These are phyloP conservation scores for Colletotrichum somersetense DNA, from an alignment of 2,329 filamentous ascomycete genomes.

Conservation along the genomic window DNA sequence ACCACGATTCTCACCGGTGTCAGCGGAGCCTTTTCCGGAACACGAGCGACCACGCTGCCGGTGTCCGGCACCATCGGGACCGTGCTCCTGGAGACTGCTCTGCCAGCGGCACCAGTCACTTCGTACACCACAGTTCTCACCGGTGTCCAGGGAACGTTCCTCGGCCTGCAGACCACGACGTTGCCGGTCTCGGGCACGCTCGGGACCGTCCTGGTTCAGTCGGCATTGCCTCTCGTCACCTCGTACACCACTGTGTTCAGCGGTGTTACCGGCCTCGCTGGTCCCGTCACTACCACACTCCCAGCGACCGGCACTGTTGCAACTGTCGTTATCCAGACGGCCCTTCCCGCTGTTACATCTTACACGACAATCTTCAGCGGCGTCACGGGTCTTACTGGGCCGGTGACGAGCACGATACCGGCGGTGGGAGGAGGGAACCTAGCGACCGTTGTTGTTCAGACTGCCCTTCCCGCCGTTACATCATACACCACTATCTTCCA, in stretches of 20 bases:
- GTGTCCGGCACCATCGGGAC: conserved; percentile 2
- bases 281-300: not conserved
- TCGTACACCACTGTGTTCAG: conserved; percentile 27
- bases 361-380: conserved; percentile 10
- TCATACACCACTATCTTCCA: not conserved
- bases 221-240: conserved; percentile 8
- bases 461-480: not conserved
- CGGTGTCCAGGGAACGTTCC: conserved; percentile 15
- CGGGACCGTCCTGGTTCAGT: conserved; percentile 22
- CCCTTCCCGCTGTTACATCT: not conserved
- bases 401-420: not conserved
- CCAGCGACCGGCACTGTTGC: conserved; percentile 18
- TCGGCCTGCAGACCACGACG: conserved; percentile 12
- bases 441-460: not conserved
- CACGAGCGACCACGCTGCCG: not conserved
- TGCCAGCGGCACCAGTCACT: not conserved
- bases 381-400: not conserved
- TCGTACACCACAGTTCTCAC: conserved; percentile 25
- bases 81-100: not conserved
- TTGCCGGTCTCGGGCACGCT: conserved; percentile 18
- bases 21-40: not conserved
- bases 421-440: not conserved
- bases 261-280: conserved; percentile 6
- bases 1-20: conserved; percentile 2
- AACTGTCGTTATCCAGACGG: conserved; percentile 8